Evolutionary conservation across 2,329 filamentous ascomycete genomes (phyloP), one percentile per base, ranked within the genome.

Genomic region (Beauveria bassiana): DNA sequence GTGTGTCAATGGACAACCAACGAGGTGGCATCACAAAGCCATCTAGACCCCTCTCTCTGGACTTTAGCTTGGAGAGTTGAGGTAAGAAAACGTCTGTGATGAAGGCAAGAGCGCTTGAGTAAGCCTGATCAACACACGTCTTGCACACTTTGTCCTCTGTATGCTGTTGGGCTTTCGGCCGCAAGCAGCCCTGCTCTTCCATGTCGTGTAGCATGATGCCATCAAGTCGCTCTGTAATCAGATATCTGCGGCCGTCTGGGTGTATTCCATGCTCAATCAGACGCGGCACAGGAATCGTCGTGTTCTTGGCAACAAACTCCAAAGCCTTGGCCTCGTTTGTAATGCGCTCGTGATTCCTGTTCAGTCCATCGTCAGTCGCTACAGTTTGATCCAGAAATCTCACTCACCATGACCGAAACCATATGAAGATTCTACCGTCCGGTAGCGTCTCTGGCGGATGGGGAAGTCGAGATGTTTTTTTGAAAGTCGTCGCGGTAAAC

Each of bases 11-110:
- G 28, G n/a, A 10, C 1, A 65, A 12, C 64, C 64, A 65, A 12
- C 31, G 34, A 14, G 64, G 64, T 18, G 63, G 63, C 63, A 65
- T 65, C 20, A 63, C 64, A 46, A 64, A 65, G 20, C 63, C 64
- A n/a, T 65, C 58, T 9, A 64, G 51, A 5, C 63, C 63, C 6
- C 61, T 45, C 18, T 62, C 22, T 22, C 18, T 38, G 31, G 63
- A 64, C 24, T 60, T 64, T 18, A 63, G 26, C 0, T 38, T 20
- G 2, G 62, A 52, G 31, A 65, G 62, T 28, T 64, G 57, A 6
- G 64, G 64, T 22, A 65, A 57, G 22, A 61, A 52, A 20, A 38
- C 22, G 14, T 51, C n/a, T 6, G 24, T 58, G 34, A 64, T 47
- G 51, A 65, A 65, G 7, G 42, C 24, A 4, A 63, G 22, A 2